Conservation (phyloP, 179 eudicot species). For the Nepenthes alata region DNA sequence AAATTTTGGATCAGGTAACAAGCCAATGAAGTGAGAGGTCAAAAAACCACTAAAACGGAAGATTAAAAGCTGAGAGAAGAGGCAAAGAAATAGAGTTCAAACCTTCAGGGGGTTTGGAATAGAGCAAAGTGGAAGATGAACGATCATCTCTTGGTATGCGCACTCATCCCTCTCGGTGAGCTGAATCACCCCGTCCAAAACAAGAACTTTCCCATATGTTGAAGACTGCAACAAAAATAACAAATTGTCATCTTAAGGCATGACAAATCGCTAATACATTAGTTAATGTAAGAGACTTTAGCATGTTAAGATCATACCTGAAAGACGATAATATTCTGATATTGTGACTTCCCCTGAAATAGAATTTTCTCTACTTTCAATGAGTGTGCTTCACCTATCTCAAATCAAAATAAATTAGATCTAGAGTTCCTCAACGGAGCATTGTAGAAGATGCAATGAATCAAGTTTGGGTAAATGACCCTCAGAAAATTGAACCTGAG, state of each 20-base stretch:
- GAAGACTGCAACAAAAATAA: constrained; percentile 28
- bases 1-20: too few relatives aligned
- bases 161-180: constrained; percentile 62
- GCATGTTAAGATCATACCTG: constrained; percentile 34
- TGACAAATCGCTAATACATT: neutral
- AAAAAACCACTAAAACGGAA: too few relatives aligned
- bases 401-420: neutral
- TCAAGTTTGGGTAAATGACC: too few relatives aligned
- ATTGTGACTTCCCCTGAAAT: constrained; percentile 79
- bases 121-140: constrained; percentile 63
- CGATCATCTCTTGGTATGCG: constrained; percentile 66
- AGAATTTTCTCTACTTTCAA: constrained; percentile 82
- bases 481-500: too few relatives aligned
- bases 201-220: constrained; percentile 46
- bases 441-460: neutral
- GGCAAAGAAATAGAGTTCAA: neutral
- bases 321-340: constrained; percentile 82
- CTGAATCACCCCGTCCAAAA: constrained; percentile 57
- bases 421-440: neutral
- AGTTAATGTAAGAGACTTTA: too few relatives aligned
- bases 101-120: constrained; percentile 66
- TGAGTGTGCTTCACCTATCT: constrained; percentile 90
- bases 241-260: neutral
- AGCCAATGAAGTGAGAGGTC: too few relatives aligned
- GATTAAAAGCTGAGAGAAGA: neutral